A percentile compares a stretch with the other conserved stretches of the same genome.
These are phyloP conservation scores for Heimioporus sp. DNA, from an alignment of 768 basidiomycete species.

Conservation along the genomic window DNA sequence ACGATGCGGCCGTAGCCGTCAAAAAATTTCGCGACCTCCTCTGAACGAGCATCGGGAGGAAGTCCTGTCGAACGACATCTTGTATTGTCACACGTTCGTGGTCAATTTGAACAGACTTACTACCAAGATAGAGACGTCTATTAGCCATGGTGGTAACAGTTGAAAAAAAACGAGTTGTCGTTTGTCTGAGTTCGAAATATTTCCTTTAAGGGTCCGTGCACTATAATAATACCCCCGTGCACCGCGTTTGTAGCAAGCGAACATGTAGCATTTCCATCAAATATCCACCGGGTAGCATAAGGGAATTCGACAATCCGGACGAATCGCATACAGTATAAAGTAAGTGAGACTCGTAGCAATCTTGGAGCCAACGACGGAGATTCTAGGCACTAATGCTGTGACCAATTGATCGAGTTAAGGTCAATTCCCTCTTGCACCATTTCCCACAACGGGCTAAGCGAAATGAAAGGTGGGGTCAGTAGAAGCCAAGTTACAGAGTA, in stretches of 20 bases:
- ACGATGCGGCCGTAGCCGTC: constrained; percentile 86
- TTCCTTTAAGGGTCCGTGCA: constrained; percentile 33
- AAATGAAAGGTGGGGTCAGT: constrained; percentile 1
- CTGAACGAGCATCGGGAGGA: constrained; percentile 78
- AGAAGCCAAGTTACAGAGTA: constrained; percentile 4
- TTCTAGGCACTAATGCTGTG: constrained; percentile 46
- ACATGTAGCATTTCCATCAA: not conserved
- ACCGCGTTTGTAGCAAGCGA: constrained; percentile 1
- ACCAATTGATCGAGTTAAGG: constrained; percentile 93
- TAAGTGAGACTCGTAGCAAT: constrained; percentile 11
- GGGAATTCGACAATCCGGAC: not conserved
- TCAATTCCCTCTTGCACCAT: constrained; percentile 99
- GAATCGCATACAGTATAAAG: constrained; percentile 11
- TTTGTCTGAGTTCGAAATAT: constrained; percentile 32
- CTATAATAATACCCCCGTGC: constrained; percentile 17
- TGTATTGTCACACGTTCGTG: constrained; percentile 5
- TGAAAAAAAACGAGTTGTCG: constrained; percentile 27
- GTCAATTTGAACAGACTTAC: constrained; percentile 41
- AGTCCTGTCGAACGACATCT: constrained; percentile 48
- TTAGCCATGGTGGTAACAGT: constrained; percentile 54
- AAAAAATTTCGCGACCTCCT: constrained; percentile 86
- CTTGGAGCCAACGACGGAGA: not conserved
- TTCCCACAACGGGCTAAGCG: constrained; percentile 88
- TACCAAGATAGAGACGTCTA: constrained; percentile 82
- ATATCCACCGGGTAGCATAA: not conserved